These are phyloP conservation scores for Phytophthora constricta DNA, from an alignment of 352 stramenopile genomes.

Conservation along the genomic window DNA sequence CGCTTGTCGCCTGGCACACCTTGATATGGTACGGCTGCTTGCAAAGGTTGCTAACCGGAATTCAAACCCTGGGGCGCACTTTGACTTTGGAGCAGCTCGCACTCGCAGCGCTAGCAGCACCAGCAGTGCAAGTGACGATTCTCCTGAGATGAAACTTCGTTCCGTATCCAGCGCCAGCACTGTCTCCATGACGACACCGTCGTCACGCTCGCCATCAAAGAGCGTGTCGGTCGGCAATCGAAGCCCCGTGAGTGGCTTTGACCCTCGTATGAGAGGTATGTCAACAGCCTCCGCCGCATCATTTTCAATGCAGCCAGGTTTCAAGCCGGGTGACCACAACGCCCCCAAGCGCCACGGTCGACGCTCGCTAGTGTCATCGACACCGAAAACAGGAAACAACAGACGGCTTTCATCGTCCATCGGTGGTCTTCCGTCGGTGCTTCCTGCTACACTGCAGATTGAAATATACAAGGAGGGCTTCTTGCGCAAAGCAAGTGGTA, in stretches of 20 bases:
- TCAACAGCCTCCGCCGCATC: slow-evolving; percentile 47
- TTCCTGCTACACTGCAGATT: slow-evolving; percentile 75
- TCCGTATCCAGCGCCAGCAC: slow-evolving; percentile 59
- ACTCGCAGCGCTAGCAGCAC: slow-evolving; percentile 73
- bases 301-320: slow-evolving; percentile 65
- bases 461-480: slow-evolving; percentile 87
- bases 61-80: slow-evolving; percentile 55
- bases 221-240: slow-evolving; percentile 43
- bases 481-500: slow-evolving; percentile 82
- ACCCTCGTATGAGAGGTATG: slow-evolving; percentile 46
- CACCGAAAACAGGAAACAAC: slow-evolving; percentile 43
- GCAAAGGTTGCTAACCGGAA: slow-evolving; percentile 88
- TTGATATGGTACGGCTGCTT: slow-evolving; percentile 88
- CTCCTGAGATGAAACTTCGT: slow-evolving; percentile 60
- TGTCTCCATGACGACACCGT: slow-evolving; percentile 42
- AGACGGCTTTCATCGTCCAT: slow-evolving; percentile 52
- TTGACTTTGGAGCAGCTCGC: slow-evolving; percentile 55
- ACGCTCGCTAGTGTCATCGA: slow-evolving; percentile 74
- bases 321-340: slow-evolving; percentile 59
- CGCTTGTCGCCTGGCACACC: slow-evolving; percentile 68
- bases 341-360: slow-evolving; percentile 56
- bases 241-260: slow-evolving; percentile 31
- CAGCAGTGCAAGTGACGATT: slow-evolving; percentile 56
- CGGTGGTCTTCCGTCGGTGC: slow-evolving; percentile 54
- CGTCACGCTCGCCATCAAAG: slow-evolving; percentile 61